Conservation (phyloP, 2,329 filamentous ascomycete species). For the Ascochyta clinopodiicola region DNA sequence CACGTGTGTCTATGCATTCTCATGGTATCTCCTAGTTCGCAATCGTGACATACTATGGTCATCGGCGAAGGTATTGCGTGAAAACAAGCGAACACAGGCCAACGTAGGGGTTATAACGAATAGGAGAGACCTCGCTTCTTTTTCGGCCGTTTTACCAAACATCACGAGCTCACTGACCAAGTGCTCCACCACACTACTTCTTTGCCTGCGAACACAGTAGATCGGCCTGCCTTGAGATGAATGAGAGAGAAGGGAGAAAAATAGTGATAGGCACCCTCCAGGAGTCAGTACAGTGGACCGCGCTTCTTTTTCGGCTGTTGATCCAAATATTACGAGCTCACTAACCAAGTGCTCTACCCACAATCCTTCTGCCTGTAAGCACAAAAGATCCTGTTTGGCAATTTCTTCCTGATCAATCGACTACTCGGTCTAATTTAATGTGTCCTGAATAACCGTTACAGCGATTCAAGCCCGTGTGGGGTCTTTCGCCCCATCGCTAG, state of each 20-base stretch:
- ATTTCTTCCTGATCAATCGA: constrained; percentile 1
- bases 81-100: constrained; percentile 1
- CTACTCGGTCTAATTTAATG: constrained; percentile 7
- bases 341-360: constrained; percentile 6
- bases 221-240: not conserved
- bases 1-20: constrained; percentile 1
- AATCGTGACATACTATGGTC: constrained; percentile 1
- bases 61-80: constrained; percentile 2
- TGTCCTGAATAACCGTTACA: constrained; percentile 3
- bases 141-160: too few relatives aligned
- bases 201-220: too few relatives aligned
- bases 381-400: not conserved
- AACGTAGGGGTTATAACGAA: constrained; percentile 3
- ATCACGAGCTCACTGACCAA: too few relatives aligned
- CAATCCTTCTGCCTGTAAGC: constrained; percentile 2
- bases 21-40: constrained; percentile 3
- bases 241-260: not conserved
- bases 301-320: not conserved
- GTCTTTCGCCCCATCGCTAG: constrained; percentile 1
- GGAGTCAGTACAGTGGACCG: not conserved
- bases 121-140: constrained; percentile 10
- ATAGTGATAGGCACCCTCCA: not conserved
- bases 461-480: constrained; percentile 2
- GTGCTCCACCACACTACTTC: too few relatives aligned
- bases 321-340: constrained; percentile 6